phyloP scores from a whole-genome alignment of 1,284 basidiomycete genomes.

The Gymnopus androsaceus region DNA sequence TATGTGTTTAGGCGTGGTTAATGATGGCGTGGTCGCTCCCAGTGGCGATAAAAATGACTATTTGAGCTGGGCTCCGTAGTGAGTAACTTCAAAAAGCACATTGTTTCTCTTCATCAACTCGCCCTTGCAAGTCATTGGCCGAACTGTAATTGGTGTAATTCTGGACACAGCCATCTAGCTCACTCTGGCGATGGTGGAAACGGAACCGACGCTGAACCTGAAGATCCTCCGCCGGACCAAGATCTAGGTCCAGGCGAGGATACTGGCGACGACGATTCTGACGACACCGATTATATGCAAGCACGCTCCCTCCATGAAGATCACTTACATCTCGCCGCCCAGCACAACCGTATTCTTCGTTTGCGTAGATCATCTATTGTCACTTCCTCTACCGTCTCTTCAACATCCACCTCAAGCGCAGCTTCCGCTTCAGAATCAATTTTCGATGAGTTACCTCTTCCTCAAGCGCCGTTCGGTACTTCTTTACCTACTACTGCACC shows the following conservation, averaged over 20 bases:
- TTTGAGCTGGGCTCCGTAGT: constrained; percentile 61
- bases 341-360: constrained; percentile 10
- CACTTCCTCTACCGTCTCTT: neutral
- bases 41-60: constrained; percentile 50
- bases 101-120: neutral
- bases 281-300: neutral
- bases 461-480: constrained; percentile 20
- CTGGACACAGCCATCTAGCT: constrained; percentile 26
- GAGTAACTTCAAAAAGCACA: constrained; percentile 23
- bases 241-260: constrained; percentile 8
- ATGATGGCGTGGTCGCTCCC: constrained; percentile 41
- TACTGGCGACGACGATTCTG: constrained; percentile 1
- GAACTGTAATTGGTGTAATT: constrained; percentile 50
- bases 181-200: constrained; percentile 15
- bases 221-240: neutral
- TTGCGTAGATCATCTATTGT: neutral
- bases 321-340: neutral
- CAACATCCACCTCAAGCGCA: neutral
- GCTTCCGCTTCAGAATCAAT: constrained; percentile 4
- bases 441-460: neutral
- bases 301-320: neutral
- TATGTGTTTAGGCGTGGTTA: constrained; percentile 37
- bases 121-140: constrained; percentile 50
- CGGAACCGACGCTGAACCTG: neutral
- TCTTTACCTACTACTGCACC: neutral